Base-by-base conservation (phyloP, 805 yeast genomes). In the Yarrowia sp. region DNA sequence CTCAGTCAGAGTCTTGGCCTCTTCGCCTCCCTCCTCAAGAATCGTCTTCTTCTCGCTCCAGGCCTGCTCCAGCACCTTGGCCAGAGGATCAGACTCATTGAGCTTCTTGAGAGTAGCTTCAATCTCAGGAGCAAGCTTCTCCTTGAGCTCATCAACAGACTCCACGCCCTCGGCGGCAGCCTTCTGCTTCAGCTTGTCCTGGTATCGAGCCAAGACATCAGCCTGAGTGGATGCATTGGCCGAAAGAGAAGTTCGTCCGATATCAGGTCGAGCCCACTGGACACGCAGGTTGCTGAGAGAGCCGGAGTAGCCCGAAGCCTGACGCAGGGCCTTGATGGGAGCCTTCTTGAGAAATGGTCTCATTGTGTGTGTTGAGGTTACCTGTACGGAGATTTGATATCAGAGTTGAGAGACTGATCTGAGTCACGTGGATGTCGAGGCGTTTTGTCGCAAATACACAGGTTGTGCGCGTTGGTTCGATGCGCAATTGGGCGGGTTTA, bases 81-180 rank as follows among this genome's bases (percentile, higher is more conserved):
- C 44, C n/a, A 35, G 26, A 19, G 95, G 95, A 72, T 90, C 96
- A 14, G 88, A 75, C 64, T 79, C 83, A 71, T 79, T 81, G 71
- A 88, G 77, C 66, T 85, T 83, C 66, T 78, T 79, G 72, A 85
- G 87, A 54, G 79, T 82, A 36, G 75, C 71, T 38, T 81, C 84
- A 51, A 91, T 83, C 22, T 84, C 81, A 43, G 84, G 88, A 70
- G 87, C 85, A 67, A 87, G 75, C 67, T 82, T 83, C 43, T 78
- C 84, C 68, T 85, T 83, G 67, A 92, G 77, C 65, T 89, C 89
- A 7, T 84, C 84, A 4, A 89, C 75, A 36, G 79, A 73, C 1
- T 75, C 68, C 0, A 77, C 81, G 11, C 87, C 87, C 21, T 70
- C 71, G 24, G 68, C 71, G 51, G 71, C 69, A 11, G 82, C 82